Percentiles rank a stretch among this genome's conserved stretches.
Evolutionary conservation across 306 rosid genomes (phyloP).

Genomic region (Biancaea sappan): DNA sequence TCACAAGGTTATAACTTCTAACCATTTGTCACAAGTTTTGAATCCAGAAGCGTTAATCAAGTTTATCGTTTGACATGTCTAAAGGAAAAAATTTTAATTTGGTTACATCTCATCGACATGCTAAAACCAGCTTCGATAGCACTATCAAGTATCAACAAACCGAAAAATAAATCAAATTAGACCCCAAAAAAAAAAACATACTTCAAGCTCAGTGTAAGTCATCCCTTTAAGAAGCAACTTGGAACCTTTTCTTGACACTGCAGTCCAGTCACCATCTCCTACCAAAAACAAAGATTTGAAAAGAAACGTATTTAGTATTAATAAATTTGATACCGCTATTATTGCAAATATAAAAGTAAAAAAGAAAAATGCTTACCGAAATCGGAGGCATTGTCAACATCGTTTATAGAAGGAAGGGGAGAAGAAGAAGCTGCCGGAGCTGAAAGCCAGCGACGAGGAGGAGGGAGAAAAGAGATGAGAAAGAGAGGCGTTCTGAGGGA

Average conservation of each 20-base stretch:
- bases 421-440: slow-evolving; percentile 33
- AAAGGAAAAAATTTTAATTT: background rate
- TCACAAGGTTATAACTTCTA: background rate
- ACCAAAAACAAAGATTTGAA: background rate
- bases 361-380: slow-evolving; percentile 39
- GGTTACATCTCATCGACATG: background rate
- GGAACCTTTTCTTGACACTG: slow-evolving; percentile 34
- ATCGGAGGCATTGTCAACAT: slow-evolving; percentile 33
- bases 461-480: slow-evolving; percentile 34
- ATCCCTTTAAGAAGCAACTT: slow-evolving; percentile 81
- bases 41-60: slow-evolving; percentile 15
- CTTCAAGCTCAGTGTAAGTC: slow-evolving; percentile 75
- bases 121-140: background rate
- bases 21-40: slow-evolving; percentile 8
- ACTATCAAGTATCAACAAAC: too few species aligned
- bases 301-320: background rate
- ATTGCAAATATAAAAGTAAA: background rate
- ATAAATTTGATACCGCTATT: background rate
- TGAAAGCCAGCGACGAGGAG: slow-evolving; percentile 49
- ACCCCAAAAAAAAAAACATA: slow-evolving; percentile 32
- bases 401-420: slow-evolving; percentile 32
- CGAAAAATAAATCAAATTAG: background rate
- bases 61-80: background rate
- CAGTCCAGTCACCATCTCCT: slow-evolving; percentile 33
- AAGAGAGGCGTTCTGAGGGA: slow-evolving; percentile 29